Conservation (phyloP, 2,329 filamentous ascomycete genomes). For the Aspergillus fumigatiaffinis region DNA sequence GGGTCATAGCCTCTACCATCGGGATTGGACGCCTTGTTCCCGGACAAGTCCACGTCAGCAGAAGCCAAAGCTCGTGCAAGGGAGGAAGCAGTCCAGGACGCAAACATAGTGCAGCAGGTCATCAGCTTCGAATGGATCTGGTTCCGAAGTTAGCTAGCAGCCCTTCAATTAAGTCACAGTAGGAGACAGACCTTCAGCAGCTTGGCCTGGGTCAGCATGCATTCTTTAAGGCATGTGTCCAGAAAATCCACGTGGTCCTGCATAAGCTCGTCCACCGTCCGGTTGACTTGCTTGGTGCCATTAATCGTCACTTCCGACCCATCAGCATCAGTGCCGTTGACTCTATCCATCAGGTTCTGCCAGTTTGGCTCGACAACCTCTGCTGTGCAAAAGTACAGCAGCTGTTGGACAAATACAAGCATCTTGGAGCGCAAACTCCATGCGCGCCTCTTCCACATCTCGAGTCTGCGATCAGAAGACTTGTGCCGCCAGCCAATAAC, state of each 20-base stretch:
- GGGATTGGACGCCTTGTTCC: slow-evolving; percentile 24
- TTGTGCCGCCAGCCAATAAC: slow-evolving; percentile 77
- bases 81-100: slow-evolving; percentile 75
- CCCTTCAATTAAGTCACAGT: background rate
- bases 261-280: slow-evolving; percentile 97
- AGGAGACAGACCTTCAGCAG: slow-evolving; percentile 67
- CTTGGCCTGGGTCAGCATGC: slow-evolving; percentile 97
- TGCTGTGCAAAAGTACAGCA: slow-evolving; percentile 93
- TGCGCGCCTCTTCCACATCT: slow-evolving; percentile 87
- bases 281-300: slow-evolving; percentile 49
- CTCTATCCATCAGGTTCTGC: slow-evolving; percentile 84
- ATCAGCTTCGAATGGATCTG: slow-evolving; percentile 97
- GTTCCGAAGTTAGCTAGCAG: slow-evolving; percentile 5
- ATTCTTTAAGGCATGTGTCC: slow-evolving; percentile 96
- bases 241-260: slow-evolving; percentile 98
- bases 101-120: slow-evolving; percentile 92
- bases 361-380: slow-evolving; percentile 99
- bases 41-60: slow-evolving; percentile 70
- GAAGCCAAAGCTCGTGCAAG: slow-evolving; percentile 80
- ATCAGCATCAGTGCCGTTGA: slow-evolving; percentile 57
- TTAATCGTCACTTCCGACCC: slow-evolving; percentile 34
- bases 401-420: slow-evolving; percentile 94
- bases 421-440: slow-evolving; percentile 91
- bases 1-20: slow-evolving; percentile 52
- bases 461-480: slow-evolving; percentile 67